A percentile compares a stretch with the other conserved stretches of the same genome.
Conservation (phyloP, 2,329 filamentous ascomycete species). For the Penicillium sclerotigenum region DNA sequence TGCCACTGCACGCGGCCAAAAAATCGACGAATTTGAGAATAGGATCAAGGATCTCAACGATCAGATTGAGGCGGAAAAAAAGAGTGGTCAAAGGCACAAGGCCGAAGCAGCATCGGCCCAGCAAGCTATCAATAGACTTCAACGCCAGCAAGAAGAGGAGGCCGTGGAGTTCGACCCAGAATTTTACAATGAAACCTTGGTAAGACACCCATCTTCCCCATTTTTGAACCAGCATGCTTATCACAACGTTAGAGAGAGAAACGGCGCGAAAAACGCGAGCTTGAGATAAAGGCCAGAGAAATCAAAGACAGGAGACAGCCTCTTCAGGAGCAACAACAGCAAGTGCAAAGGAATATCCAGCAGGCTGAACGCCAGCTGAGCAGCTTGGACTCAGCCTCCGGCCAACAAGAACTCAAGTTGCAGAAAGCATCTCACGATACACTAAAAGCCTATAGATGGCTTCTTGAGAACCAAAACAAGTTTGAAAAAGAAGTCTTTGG, state of each 20-base stretch:
- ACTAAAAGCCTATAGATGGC: slow-evolving; percentile 73
- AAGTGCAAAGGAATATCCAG: slow-evolving; percentile 38
- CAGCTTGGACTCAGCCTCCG: slow-evolving; percentile 68
- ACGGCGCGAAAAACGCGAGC: slow-evolving; percentile 39
- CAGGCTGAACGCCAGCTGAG: slow-evolving; percentile 51
- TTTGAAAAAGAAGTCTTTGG: slow-evolving; percentile 78
- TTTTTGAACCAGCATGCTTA: slow-evolving; percentile 22
- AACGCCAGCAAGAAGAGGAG: slow-evolving; percentile 60
- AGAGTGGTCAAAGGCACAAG: slow-evolving; percentile 51
- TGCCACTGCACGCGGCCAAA: slow-evolving; percentile 40
- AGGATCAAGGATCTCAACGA: slow-evolving; percentile 37
- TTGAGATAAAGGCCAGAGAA: slow-evolving; percentile 40
- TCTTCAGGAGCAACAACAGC: slow-evolving; percentile 34
- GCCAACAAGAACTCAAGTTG: slow-evolving; percentile 69
- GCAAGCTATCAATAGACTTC: slow-evolving; percentile 60
- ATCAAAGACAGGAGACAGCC: slow-evolving; percentile 39
- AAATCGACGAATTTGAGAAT: slow-evolving; percentile 41
- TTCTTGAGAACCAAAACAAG: slow-evolving; percentile 64
- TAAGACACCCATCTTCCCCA: slow-evolving; percentile 43
- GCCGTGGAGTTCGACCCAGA: slow-evolving; percentile 66
- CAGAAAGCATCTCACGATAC: slow-evolving; percentile 60
- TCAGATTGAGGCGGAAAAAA: slow-evolving; percentile 52
- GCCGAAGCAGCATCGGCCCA: slow-evolving; percentile 52
- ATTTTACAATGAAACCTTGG: slow-evolving; percentile 70
- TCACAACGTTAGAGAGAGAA: slow-evolving; percentile 53